These are phyloP conservation scores for Cyberlindnera nakhonratchasimensis DNA, from an alignment of 805 yeast species.

Conservation along the genomic window DNA sequence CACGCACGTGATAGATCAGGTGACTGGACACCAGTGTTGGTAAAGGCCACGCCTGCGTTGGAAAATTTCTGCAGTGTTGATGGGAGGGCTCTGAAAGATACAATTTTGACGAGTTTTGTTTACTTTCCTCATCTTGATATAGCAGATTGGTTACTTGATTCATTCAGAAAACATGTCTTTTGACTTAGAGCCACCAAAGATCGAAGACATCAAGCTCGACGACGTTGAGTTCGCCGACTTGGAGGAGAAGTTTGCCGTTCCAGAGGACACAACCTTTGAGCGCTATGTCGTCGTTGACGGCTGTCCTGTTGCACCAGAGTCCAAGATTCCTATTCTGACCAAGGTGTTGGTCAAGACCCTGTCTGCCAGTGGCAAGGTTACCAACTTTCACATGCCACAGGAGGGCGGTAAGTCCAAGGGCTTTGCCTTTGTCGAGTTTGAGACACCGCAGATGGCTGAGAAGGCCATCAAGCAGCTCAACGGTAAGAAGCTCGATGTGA, in stretches of 20 bases:
- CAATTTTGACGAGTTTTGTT: neutral
- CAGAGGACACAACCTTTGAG: constrained; percentile 61
- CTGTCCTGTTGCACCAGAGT: constrained; percentile 90
- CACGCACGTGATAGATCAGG: neutral
- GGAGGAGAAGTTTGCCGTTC: constrained; percentile 68
- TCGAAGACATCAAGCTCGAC: constrained; percentile 52
- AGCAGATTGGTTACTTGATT: too few species aligned
- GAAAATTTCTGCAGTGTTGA: constrained; percentile 5
- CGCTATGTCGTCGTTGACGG: constrained; percentile 88
- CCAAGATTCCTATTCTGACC: constrained; percentile 77
- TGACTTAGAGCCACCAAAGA: constrained; percentile 32
- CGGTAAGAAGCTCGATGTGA: constrained; percentile 89
- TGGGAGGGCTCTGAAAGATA: neutral
- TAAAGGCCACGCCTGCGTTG: neutral
- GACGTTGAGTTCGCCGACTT: constrained; percentile 81
- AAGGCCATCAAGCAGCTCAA: constrained; percentile 78
- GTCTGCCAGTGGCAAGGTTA: constrained; percentile 70
- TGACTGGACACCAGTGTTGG: neutral
- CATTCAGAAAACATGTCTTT: constrained; percentile 1
- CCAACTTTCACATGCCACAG: constrained; percentile 79
- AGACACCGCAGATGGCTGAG: constrained; percentile 59
- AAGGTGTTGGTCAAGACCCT: constrained; percentile 84
- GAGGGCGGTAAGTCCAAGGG: constrained; percentile 82
- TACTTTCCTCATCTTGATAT: neutral
- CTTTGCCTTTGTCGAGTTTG: constrained; percentile 79